phyloP scores from a whole-genome alignment of 352 stramenopile genomes.

The Globisporangium camurandrum region DNA sequence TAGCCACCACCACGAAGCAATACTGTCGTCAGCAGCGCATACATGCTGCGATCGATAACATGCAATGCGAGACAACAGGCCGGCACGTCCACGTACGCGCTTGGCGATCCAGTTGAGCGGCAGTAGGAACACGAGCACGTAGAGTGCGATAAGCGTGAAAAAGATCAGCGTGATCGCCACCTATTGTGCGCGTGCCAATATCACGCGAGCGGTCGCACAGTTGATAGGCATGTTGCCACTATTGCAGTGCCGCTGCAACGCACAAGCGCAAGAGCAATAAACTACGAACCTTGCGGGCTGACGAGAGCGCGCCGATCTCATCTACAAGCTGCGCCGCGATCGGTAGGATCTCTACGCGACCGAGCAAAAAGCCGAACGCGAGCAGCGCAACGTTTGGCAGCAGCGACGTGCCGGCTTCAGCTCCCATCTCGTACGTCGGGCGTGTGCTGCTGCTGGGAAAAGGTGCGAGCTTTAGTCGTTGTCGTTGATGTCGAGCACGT shows the following conservation, averaged over 20 bases:
- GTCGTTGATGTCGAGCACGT: no score
- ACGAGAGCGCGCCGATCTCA: slow-evolving; percentile 34
- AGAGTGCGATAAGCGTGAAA: slow-evolving; percentile 39
- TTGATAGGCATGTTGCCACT: no score
- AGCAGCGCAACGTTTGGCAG: slow-evolving; percentile 57
- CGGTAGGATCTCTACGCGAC: slow-evolving; percentile 41
- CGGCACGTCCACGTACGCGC: slow-evolving; percentile 14
- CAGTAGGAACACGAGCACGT: slow-evolving; percentile 50
- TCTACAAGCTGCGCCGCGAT: slow-evolving; percentile 33
- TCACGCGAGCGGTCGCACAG: no score
- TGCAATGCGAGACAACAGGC: neutral
- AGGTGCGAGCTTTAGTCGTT: no score
- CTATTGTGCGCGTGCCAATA: slow-evolving; percentile 10
- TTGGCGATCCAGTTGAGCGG: slow-evolving; percentile 44
- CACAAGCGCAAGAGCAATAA: no score
- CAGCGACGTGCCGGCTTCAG: slow-evolving; percentile 41
- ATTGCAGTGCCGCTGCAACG: no score
- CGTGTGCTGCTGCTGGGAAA: no score
- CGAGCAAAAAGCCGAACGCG: slow-evolving; percentile 54
- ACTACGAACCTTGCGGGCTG: slow-evolving; percentile 42
- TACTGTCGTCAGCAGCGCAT: no score
- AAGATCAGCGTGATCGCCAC: slow-evolving; percentile 35
- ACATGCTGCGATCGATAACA: neutral
- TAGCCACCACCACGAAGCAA: no score
- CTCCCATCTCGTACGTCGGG: slow-evolving; percentile 18